Percentiles rank a stretch among this genome's conserved stretches.
Evolutionary conservation across 2,329 filamentous ascomycete species (phyloP).

Genomic region (Phialemonium atrogriseum): DNA sequence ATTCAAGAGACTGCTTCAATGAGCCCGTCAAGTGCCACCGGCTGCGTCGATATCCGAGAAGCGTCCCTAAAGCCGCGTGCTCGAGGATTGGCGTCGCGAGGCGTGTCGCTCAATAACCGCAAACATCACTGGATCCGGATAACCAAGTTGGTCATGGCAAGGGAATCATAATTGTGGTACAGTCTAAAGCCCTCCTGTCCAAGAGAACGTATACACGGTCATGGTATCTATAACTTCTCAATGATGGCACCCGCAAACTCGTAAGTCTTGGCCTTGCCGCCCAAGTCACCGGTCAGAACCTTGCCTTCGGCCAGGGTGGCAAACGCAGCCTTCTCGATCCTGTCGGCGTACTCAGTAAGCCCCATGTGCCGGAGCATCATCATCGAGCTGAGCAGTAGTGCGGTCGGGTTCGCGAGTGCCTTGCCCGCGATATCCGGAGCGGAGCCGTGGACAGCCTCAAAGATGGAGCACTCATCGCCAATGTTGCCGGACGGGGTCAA

Average conservation of each 20-base stretch:
- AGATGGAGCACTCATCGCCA: slow-evolving; percentile 98
- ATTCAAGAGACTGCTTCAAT: too few relatives aligned
- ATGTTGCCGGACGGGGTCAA: slow-evolving; percentile 98
- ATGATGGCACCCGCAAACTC: slow-evolving; percentile 95
- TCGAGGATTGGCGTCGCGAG: too few relatives aligned
- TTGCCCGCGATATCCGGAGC: slow-evolving; percentile 95
- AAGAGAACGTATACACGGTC: slow-evolving; percentile 4
- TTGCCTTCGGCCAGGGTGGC: slow-evolving; percentile 94
- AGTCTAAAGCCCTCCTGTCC: slow-evolving; percentile 2
- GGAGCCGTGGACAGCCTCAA: slow-evolving; percentile 97
- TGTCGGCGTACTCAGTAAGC: slow-evolving; percentile 71
- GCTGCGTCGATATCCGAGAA: too few relatives aligned
- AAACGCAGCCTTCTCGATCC: slow-evolving; percentile 93
- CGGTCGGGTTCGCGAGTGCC: slow-evolving; percentile 93
- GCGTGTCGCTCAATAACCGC: too few relatives aligned
- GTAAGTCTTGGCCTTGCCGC: slow-evolving; percentile 90
- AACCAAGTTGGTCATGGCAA: too few relatives aligned
- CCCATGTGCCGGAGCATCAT: slow-evolving; percentile 99
- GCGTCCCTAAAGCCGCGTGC: too few relatives aligned
- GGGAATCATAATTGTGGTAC: too few relatives aligned
- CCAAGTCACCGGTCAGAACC: slow-evolving; percentile 89
- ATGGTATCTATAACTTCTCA: slow-evolving; percentile 44
- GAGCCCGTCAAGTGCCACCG: too few relatives aligned
- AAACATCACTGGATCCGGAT: too few relatives aligned
- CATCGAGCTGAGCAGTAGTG: slow-evolving; percentile 88